Base-by-base conservation (phyloP, 192 early-diverging fungal species). In the Entomortierella chlamydospora region DNA sequence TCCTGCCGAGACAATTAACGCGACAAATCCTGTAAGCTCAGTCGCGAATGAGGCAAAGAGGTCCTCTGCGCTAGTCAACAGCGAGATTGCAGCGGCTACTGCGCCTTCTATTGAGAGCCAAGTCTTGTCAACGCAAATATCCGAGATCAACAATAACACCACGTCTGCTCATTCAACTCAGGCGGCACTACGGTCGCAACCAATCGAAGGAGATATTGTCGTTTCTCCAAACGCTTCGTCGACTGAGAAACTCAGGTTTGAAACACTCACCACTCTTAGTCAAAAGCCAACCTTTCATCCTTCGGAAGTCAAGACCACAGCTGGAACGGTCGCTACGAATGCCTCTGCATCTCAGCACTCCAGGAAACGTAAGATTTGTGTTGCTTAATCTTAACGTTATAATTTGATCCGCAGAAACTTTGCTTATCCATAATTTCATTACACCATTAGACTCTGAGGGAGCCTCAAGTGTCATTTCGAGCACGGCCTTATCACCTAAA, bases 111-210 rank as follows among this genome's bases (percentile, higher is more conserved):
- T 78, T 18, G 74, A 78, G 43, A 64, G 57, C 17, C 74, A 78
- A 29, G 74, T 78, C 47, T 41, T 78, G 26, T 78, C 67, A 17
- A 78, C 74, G 1, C 67, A 78, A 53, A 78, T 78, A 7, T 69
- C 74, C 4, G 61, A 78, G 39, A 63, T 31, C 33, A 64, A 30
- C 3, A 23, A 64, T 33, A 45, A 41, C 13, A 64, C 60, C 6
- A 45, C 18, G 3, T 25, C 42, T 6, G 30, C 22, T 12, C 61
- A 41, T 0, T 43, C 47, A 2, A 30, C 33, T 12, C 56, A 28
- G 1, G 31, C n/a, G n/a, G n/a, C n/a, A n/a, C n/a, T n/a, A n/a
- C n/a, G 31, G 0, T 25, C 15, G 23, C 45, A 53, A 8, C 18
- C 39, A 4, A 49, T 59, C 18, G 1, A 22, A 13, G 15, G 49